Conservation (phyloP, 2,329 filamentous ascomycete genomes). For the Ampelomyces quisqualis region DNA sequence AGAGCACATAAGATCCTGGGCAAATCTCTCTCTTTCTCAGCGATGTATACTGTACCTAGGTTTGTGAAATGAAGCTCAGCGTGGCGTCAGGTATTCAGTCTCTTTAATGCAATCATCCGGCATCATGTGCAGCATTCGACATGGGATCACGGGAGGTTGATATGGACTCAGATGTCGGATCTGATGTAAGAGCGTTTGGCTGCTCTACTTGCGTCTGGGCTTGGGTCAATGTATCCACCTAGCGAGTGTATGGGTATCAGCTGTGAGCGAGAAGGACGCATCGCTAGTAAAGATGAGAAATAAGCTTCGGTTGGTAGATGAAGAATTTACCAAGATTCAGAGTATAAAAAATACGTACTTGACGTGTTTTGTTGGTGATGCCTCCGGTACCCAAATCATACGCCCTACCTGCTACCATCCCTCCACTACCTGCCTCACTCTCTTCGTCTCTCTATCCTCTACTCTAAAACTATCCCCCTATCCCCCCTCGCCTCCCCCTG, state of each 20-base stretch:
- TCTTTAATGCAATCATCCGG: neutral
- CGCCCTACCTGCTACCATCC: too few relatives aligned
- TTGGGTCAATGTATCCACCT: slow-evolving; percentile 1
- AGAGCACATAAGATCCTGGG: neutral
- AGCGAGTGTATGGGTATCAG: neutral
- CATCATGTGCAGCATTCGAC: neutral
- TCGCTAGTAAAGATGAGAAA: slow-evolving; percentile 1
- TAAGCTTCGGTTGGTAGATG: slow-evolving; percentile 3
- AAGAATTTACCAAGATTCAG: slow-evolving; percentile 1
- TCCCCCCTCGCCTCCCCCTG: too few relatives aligned
- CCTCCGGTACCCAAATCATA: too few relatives aligned
- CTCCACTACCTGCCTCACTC: too few relatives aligned
- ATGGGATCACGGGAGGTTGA: neutral
- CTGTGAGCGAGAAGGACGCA: neutral
- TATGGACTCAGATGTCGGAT: slow-evolving; percentile 3
- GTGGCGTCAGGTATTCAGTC: slow-evolving; percentile 2
- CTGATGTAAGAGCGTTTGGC: neutral
- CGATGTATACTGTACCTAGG: slow-evolving; percentile 3
- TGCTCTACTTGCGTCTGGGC: neutral
- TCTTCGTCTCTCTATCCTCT: too few relatives aligned
- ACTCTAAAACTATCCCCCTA: too few relatives aligned
- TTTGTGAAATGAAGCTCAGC: slow-evolving; percentile 1
- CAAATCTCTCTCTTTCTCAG: neutral
- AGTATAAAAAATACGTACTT: neutral
- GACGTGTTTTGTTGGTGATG: too few relatives aligned